Evolutionary conservation across 225 moss, liverwort and hornwort species (phyloP).

Genomic region (Lunularia cruciata): DNA sequence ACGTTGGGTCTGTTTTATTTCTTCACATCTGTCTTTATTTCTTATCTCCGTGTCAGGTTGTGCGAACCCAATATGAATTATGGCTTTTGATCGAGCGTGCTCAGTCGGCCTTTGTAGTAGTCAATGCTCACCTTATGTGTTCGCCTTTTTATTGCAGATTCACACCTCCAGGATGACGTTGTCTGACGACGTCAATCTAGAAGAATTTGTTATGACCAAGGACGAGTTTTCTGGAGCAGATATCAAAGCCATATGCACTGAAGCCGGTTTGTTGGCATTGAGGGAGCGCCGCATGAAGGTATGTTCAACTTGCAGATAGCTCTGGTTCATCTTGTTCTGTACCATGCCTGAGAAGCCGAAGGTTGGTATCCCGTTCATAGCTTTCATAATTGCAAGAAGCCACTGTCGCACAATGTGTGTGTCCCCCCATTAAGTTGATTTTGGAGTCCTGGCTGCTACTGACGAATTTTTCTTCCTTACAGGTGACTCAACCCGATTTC

Average conservation of each 20-base stretch:
- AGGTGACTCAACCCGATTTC: constrained; percentile 95
- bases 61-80: no score
- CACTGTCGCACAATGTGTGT: no score
- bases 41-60: neutral
- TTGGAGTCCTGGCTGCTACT: neutral
- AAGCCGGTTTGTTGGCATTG: constrained; percentile 88
- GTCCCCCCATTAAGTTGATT: no score
- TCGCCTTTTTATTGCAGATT: constrained; percentile 50
- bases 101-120: no score
- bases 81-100: no score
- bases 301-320: neutral
- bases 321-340: neutral
- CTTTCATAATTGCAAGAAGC: no score
- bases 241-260: constrained; percentile 96
- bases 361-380: no score
- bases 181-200: constrained; percentile 90
- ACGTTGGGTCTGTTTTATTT: neutral
- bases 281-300: constrained; percentile 99
- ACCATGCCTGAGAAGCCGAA: no score
- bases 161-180: constrained; percentile 98
- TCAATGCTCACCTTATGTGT: no score
- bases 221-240: constrained; percentile 98
- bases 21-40: neutral
- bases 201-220: constrained; percentile 98
- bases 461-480: constrained; percentile 24